Conservation (phyloP, 2,329 filamentous ascomycete genomes). For the Exophiala alcalophila region DNA sequence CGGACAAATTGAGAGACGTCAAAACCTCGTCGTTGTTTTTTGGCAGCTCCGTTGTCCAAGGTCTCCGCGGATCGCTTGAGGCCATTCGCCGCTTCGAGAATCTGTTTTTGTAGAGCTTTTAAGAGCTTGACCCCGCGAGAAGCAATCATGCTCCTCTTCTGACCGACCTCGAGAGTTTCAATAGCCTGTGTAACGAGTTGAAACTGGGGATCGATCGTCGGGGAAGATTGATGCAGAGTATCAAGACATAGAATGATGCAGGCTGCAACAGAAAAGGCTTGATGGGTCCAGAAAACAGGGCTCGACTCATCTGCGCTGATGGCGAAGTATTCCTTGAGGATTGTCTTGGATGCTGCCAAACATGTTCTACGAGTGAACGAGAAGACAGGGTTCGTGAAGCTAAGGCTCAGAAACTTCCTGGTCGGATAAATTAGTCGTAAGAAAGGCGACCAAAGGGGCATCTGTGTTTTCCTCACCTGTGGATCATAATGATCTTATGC, state of each 20-base stretch:
- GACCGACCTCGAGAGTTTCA: slow-evolving; percentile 10
- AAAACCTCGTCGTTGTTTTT: slow-evolving; percentile 17
- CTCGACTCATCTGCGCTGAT: slow-evolving; percentile 37
- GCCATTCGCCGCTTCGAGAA: slow-evolving; percentile 2
- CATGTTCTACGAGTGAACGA: slow-evolving; percentile 43
- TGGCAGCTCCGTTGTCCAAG: slow-evolving; percentile 2
- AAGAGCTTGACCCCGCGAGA: slow-evolving; percentile 21
- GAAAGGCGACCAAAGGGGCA: neutral
- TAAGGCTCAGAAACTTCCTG: slow-evolving; percentile 41
- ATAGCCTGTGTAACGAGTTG: slow-evolving; percentile 16
- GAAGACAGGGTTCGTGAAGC: slow-evolving; percentile 43
- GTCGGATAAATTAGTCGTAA: neutral
- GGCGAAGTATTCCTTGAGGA: slow-evolving; percentile 40
- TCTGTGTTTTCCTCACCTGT: too few species aligned
- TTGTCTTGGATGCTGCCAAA: slow-evolving; percentile 41
- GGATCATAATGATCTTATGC: slow-evolving; percentile 29
- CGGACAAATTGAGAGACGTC: slow-evolving; percentile 16
- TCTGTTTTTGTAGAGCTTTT: slow-evolving; percentile 20
- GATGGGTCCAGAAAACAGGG: slow-evolving; percentile 43
- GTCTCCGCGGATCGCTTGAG: slow-evolving; percentile 8
- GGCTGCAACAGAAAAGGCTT: slow-evolving; percentile 41
- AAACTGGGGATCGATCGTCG: slow-evolving; percentile 4
- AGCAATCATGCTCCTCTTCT: slow-evolving; percentile 25
- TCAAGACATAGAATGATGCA: slow-evolving; percentile 40
- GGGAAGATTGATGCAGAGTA: slow-evolving; percentile 36